A percentile compares a stretch with the other conserved stretches of the same genome.
These are phyloP conservation scores for Prototheca wickerhamii DNA, from an alignment of 163 green algal species.

Conservation along the genomic window DNA sequence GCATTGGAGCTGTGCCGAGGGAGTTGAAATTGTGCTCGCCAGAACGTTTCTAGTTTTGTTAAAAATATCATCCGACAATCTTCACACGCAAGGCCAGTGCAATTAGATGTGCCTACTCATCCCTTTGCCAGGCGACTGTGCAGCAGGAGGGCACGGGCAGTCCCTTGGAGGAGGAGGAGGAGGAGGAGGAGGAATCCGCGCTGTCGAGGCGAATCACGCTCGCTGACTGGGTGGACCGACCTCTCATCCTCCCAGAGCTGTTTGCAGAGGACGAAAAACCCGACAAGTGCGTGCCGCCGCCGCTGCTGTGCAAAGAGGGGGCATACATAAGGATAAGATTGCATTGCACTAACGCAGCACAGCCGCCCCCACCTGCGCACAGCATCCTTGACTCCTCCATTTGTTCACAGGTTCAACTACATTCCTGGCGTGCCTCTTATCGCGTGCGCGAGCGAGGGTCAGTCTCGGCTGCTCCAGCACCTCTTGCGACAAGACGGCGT, in stretches of 20 bases:
- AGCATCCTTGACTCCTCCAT: not conserved
- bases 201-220: not conserved
- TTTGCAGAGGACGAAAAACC: slow-evolving; percentile 3
- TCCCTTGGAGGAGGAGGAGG: too few species aligned
- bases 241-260: not conserved
- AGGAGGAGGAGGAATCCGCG: too few species aligned
- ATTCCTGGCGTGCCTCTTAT: slow-evolving; percentile 11
- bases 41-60: too few species aligned
- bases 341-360: not conserved
- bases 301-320: too few species aligned
- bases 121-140: too few species aligned
- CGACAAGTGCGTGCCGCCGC: not conserved
- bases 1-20: too few species aligned
- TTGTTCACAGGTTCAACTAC: not conserved
- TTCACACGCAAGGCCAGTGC: too few species aligned
- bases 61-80: not conserved
- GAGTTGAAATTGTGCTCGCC: too few species aligned
- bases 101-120: too few species aligned
- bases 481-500: slow-evolving; percentile 4
- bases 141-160: too few species aligned
- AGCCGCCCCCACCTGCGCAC: not conserved
- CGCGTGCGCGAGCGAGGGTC: slow-evolving; percentile 7
- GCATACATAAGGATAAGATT: too few species aligned
- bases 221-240: slow-evolving; percentile 6
- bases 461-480: slow-evolving; percentile 6